phyloP scores from a whole-genome alignment of 805 yeast species.

The Hanseniaspora meyeri region DNA sequence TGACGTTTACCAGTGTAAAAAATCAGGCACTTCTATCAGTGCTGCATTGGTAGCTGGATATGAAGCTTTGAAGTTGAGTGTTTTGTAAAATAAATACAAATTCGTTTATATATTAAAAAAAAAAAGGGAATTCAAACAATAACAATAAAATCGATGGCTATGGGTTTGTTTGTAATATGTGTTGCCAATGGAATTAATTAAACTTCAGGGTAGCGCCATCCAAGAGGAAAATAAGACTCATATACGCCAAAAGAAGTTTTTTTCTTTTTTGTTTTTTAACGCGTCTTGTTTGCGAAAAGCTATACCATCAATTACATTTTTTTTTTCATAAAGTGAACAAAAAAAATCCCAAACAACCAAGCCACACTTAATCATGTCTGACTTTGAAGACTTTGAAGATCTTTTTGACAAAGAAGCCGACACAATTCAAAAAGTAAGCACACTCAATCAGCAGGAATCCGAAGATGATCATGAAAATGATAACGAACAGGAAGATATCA shows the following conservation, averaged over 20 bases:
- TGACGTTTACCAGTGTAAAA: background rate
- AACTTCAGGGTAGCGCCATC: too few species aligned
- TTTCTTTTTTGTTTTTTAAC: background rate
- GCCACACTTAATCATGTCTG: background rate
- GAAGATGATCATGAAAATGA: background rate
- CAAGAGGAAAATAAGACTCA: too few species aligned
- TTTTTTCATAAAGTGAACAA: background rate
- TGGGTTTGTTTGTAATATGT: too few species aligned
- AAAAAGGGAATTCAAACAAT: too few species aligned
- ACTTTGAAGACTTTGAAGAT: constrained; percentile 12
- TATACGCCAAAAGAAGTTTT: background rate
- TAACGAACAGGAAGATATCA: background rate
- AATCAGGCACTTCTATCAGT: constrained; percentile 7
- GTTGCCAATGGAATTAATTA: too few species aligned
- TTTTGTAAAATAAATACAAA: background rate
- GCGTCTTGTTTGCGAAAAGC: background rate
- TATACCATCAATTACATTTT: background rate
- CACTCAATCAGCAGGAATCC: background rate
- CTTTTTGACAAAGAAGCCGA: constrained; percentile 13
- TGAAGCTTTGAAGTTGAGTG: background rate
- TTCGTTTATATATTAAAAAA: background rate
- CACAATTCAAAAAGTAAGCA: background rate
- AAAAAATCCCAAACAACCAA: too few species aligned
- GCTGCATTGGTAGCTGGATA: constrained; percentile 2
- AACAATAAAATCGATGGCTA: too few species aligned